Conservation (phyloP, 1,284 basidiomycete genomes). For the Cryptococcus jaspeensis region DNA sequence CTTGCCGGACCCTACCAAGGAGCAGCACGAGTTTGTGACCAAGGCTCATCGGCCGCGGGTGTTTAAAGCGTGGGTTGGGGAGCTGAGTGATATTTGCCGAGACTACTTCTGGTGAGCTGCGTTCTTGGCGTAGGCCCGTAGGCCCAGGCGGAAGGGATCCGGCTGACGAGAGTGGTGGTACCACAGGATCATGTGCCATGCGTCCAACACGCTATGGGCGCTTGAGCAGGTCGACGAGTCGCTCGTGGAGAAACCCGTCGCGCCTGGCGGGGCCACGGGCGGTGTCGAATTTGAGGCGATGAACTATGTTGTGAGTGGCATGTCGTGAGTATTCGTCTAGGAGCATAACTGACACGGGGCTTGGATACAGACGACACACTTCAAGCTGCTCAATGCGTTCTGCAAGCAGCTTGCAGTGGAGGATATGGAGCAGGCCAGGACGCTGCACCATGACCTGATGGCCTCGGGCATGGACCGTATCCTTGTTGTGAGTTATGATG, state of each 20-base stretch:
- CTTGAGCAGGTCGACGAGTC: slow-evolving; percentile 75
- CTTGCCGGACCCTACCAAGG: slow-evolving; percentile 40
- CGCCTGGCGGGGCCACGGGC: slow-evolving; percentile 96
- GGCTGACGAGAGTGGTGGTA: background rate
- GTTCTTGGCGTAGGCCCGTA: background rate
- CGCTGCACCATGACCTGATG: slow-evolving; percentile 80
- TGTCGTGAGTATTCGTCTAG: background rate
- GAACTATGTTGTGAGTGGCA: slow-evolving; percentile 76
- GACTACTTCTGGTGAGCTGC: slow-evolving; percentile 83
- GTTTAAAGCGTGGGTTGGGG: slow-evolving; percentile 87
- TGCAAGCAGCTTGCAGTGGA: slow-evolving; percentile 64
- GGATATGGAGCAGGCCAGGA: slow-evolving; percentile 63
- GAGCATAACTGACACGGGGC: too few species aligned
- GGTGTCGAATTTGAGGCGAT: slow-evolving; percentile 98
- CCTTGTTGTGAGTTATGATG: slow-evolving; percentile 42
- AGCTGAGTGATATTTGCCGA: slow-evolving; percentile 82
- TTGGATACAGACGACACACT: slow-evolving; percentile 68
- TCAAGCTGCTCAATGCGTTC: slow-evolving; percentile 77
- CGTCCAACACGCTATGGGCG: slow-evolving; percentile 85
- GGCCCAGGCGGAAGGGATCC: background rate
- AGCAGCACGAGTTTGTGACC: slow-evolving; percentile 81
- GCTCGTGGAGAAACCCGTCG: slow-evolving; percentile 83
- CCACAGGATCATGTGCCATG: slow-evolving; percentile 85
- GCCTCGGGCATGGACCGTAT: slow-evolving; percentile 74
- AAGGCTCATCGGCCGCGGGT: slow-evolving; percentile 75